These are phyloP conservation scores for Fusarium siculi DNA, from an alignment of 2,329 filamentous ascomycete species.

Conservation along the genomic window DNA sequence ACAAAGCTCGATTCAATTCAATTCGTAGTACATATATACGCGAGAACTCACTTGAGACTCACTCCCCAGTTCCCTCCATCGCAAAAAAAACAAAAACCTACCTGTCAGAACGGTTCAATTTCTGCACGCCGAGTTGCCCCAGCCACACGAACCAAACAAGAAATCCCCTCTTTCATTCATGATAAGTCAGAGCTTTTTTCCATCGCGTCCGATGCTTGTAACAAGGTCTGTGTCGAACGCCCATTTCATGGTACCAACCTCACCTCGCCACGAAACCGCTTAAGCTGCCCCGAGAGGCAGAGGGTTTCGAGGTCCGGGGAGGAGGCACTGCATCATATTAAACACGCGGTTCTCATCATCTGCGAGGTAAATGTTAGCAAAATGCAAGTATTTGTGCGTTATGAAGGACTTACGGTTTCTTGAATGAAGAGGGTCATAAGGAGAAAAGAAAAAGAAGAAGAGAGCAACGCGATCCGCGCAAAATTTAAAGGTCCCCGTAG, in stretches of 20 bases:
- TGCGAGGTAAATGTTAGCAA: conserved; percentile 56
- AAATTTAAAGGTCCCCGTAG: conserved; percentile 51
- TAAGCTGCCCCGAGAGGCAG: conserved; percentile 77
- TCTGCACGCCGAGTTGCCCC: conserved; percentile 12
- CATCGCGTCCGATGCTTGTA: conserved; percentile 90
- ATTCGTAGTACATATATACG: background rate
- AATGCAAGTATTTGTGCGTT: background rate
- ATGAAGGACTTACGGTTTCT: conserved; percentile 80
- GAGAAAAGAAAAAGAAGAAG: conserved; percentile 59
- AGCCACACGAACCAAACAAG: conserved; percentile 6
- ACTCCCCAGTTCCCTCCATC: background rate
- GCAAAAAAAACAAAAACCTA: conserved; percentile 3
- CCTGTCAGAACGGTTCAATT: conserved; percentile 10
- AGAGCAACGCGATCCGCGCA: conserved; percentile 43
- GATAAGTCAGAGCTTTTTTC: conserved; percentile 92
- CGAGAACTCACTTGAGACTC: conserved; percentile 11
- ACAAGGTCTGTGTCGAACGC: conserved; percentile 99
- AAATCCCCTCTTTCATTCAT: conserved; percentile 51
- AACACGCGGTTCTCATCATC: conserved; percentile 99
- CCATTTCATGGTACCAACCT: conserved; percentile 86
- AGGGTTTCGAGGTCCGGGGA: conserved; percentile 80
- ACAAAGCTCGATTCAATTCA: background rate
- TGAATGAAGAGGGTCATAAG: conserved; percentile 98
- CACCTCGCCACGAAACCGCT: conserved; percentile 80
- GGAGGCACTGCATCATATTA: conserved; percentile 81